These are phyloP conservation scores for Fusarium pilosicola DNA, from an alignment of 2,329 filamentous ascomycete genomes.

Conservation along the genomic window DNA sequence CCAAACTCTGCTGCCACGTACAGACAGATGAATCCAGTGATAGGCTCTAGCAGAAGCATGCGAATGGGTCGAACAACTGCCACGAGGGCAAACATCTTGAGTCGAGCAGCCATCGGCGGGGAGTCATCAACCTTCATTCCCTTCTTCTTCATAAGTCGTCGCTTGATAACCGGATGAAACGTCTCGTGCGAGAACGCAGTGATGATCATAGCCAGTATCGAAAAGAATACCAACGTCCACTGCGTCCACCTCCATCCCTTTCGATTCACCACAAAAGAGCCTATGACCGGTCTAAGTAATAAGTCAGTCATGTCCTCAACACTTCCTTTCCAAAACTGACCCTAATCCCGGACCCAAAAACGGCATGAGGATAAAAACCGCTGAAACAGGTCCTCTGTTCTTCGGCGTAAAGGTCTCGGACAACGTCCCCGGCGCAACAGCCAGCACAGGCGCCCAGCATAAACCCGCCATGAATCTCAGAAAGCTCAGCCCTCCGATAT, in stretches of 20 bases:
- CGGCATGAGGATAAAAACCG: conserved; percentile 60
- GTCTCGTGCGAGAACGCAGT: conserved; percentile 62
- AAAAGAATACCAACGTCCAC: conserved; percentile 61
- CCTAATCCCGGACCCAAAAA: conserved; percentile 64
- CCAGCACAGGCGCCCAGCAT: conserved; percentile 59
- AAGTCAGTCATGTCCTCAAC: neutral
- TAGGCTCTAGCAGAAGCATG: conserved; percentile 71
- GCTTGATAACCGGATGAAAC: conserved; percentile 62
- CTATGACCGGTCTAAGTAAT: conserved; percentile 55
- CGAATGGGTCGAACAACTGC: conserved; percentile 62
- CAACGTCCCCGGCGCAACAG: conserved; percentile 61
- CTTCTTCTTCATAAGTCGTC: conserved; percentile 51
- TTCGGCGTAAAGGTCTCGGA: conserved; percentile 58
- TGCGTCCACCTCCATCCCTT: conserved; percentile 65
- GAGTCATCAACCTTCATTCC: conserved; percentile 42
- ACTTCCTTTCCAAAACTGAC: conserved; percentile 45
- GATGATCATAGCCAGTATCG: conserved; percentile 49
- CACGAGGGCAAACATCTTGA: conserved; percentile 52
- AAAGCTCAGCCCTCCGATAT: conserved; percentile 61
- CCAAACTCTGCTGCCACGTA: conserved; percentile 63
- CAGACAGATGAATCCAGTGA: conserved; percentile 65
- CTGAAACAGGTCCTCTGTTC: conserved; percentile 55
- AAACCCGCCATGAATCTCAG: conserved; percentile 68
- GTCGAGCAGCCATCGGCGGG: conserved; percentile 38
- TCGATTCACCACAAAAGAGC: conserved; percentile 57